Percentiles rank a stretch among this genome's conserved stretches.
These are phyloP conservation scores for Dactylellina leptospora DNA, from an alignment of 2,329 filamentous ascomycete species.

Conservation along the genomic window DNA sequence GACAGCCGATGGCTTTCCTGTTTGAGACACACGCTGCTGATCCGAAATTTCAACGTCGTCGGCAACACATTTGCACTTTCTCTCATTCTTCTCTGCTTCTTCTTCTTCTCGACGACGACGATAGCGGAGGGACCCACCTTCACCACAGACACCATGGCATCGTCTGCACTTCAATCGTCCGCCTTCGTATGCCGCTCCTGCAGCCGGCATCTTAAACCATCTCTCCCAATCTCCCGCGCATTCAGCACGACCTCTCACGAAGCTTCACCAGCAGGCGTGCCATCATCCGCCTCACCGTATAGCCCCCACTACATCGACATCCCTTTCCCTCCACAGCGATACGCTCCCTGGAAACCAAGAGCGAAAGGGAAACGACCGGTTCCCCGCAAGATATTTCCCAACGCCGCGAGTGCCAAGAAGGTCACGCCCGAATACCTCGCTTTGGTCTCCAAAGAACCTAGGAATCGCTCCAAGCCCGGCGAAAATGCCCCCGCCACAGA, in stretches of 20 bases:
- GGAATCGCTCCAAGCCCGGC: slow-evolving; percentile 59
- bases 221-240: slow-evolving; percentile 4
- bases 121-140: slow-evolving; percentile 1
- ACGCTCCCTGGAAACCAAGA: slow-evolving; percentile 33
- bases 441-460: slow-evolving; percentile 55
- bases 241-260: slow-evolving; percentile 39
- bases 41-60: slow-evolving; percentile 45
- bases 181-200: slow-evolving; percentile 51
- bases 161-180: slow-evolving; percentile 31
- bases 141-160: slow-evolving; percentile 11
- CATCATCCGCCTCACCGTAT: slow-evolving; percentile 33
- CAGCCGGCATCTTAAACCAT: slow-evolving; percentile 39
- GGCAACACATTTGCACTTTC: slow-evolving; percentile 23
- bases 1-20: slow-evolving; percentile 3
- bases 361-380: slow-evolving; percentile 41
- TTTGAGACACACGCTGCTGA: slow-evolving; percentile 1
- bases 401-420: slow-evolving; percentile 21
- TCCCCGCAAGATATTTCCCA: slow-evolving; percentile 41
- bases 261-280: slow-evolving; percentile 16
- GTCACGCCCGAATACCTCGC: slow-evolving; percentile 39
- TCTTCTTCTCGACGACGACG: slow-evolving; percentile 11
- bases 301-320: slow-evolving; percentile 49
- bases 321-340: slow-evolving; percentile 47
- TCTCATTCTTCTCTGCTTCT: background rate
- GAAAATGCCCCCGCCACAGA: slow-evolving; percentile 56